These are phyloP conservation scores for Ceratocystis huliohia DNA, from an alignment of 2,329 filamentous ascomycete genomes.

Conservation along the genomic window DNA sequence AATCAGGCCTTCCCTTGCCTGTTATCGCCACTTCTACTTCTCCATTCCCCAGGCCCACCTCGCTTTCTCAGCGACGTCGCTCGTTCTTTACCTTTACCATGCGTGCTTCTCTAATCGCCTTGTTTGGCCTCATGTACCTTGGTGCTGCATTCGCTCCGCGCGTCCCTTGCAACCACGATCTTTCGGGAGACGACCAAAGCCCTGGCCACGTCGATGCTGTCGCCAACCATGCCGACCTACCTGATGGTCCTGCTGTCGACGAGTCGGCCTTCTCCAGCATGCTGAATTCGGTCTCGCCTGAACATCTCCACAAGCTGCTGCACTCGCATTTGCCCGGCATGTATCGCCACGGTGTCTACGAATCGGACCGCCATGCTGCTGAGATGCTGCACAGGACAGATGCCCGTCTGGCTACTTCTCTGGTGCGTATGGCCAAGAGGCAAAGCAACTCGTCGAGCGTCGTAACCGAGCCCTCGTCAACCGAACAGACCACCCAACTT, in stretches of 20 bases:
- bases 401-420: constrained; percentile 46
- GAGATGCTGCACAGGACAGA: constrained; percentile 50
- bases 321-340: constrained; percentile 49
- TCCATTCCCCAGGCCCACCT: background rate
- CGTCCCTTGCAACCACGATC: constrained; percentile 1
- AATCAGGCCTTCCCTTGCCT: constrained; percentile 14
- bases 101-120: constrained; percentile 14
- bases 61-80: constrained; percentile 7
- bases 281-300: constrained; percentile 43
- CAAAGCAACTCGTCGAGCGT: constrained; percentile 33
- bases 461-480: constrained; percentile 22
- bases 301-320: constrained; percentile 52
- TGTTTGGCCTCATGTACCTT: constrained; percentile 16
- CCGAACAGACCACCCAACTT: constrained; percentile 15
- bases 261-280: constrained; percentile 25
- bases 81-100: constrained; percentile 8
- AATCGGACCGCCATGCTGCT: constrained; percentile 49
- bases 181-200: background rate
- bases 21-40: constrained; percentile 3
- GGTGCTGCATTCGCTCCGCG: constrained; percentile 12
- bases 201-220: background rate
- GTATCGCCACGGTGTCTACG: constrained; percentile 57
- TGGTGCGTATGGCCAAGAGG: constrained; percentile 53
- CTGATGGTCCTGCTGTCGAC: constrained; percentile 6
- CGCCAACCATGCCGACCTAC: background rate